Base-by-base conservation (phyloP, 2,329 filamentous ascomycete species). In the Exophiala spinifera region DNA sequence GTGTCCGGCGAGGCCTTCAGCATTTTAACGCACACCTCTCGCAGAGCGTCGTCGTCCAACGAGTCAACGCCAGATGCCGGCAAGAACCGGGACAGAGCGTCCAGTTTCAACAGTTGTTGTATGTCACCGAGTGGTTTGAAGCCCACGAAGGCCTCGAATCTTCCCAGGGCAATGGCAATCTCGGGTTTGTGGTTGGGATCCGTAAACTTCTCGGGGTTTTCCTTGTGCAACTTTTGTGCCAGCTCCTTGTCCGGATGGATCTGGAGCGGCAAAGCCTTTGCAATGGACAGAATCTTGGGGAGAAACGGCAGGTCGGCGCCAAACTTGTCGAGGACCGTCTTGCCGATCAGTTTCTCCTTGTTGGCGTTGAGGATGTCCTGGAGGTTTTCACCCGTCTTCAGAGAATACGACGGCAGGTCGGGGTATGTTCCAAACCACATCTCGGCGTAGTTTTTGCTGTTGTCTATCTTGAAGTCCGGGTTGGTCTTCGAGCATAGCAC, bases 381-480 rank as follows among this genome's bases (percentile, higher is more conserved):
- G 1, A 91, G 78, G 23, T 80, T 74, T 66, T 89, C 80, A 23
- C 82, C 83, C 0, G 81, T 85, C 19, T 75, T 73, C 14, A 87
- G 71, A 1, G 87, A 74, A 50, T 82, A 81, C 1, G 84, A 87
- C 0, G 86, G 86, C 21, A 86, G 79, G 36, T 82, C 82, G 0
- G 86, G 86, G 65, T 91, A 89, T 42, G 87, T 89, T 3, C 86
- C 87, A 75, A 90, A 87, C 87, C 87, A 90, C 78, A 86, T 83
- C 71, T 86, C 83, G 1, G 82, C 79, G 65, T 91, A 91, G 5
- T 75, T 70, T 62, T 83, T 77, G 53, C 78, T 74, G 51, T 88
- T 80, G 19, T 89, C 77, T 46, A 90, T 79, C 56, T 80, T 76
- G 71, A 87, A 87, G 33, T 76, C 75, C 4, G 76, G 79, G 11